Evolutionary conservation across 495 filamentous ascomycete species (phyloP), one percentile per base, ranked within the genome.

Genomic region (Aspergillus affinis): DNA sequence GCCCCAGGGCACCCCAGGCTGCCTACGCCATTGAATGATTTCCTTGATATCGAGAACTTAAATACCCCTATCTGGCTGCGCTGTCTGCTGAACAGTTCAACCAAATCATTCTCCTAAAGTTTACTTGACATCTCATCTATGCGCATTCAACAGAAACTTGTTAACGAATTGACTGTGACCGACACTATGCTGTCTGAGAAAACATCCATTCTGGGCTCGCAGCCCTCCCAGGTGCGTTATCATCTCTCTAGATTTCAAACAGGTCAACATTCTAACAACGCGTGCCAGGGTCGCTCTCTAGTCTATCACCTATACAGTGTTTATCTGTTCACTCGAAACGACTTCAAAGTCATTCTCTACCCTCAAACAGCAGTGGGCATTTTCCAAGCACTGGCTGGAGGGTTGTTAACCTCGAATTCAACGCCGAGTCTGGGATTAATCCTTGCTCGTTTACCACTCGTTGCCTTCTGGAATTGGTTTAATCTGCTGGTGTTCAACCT

Each of bases 301-400:
- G 18, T 1, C 48, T 61, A 61, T 46, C 65, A 73, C 60, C 41
- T 70, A 44, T 32, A 69, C 41, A 72, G 72, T 10, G 32, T 77
- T 26, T 78, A 69, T 66, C 65, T 80, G 3, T 74, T 78, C 55
- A 75, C 76, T 12, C 64, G 59, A 50, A 74, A 66, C 50, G 75
- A 81, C 58, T 60, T 78, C 32, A 73, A 74, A 55, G 75, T 75
- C 6, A 73, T 78, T 47, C 60, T 80, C 2, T 48, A 69, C 48
- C 74, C 78, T 44, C 63, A 70, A 41, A 71, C 61, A 8, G 63
- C 65, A 1, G 76, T 81, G 53, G 78, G 72, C 15, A 60, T 78
- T 36, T 63, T 68, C 56, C 69, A 59, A 23, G 70, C 68, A 30
- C 58, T 72, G 17, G 64, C 77, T 7, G 70, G 36, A 15, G 20